These are phyloP conservation scores for Scedosporium dehoogii DNA, from an alignment of 2,329 filamentous ascomycete genomes.

Conservation along the genomic window DNA sequence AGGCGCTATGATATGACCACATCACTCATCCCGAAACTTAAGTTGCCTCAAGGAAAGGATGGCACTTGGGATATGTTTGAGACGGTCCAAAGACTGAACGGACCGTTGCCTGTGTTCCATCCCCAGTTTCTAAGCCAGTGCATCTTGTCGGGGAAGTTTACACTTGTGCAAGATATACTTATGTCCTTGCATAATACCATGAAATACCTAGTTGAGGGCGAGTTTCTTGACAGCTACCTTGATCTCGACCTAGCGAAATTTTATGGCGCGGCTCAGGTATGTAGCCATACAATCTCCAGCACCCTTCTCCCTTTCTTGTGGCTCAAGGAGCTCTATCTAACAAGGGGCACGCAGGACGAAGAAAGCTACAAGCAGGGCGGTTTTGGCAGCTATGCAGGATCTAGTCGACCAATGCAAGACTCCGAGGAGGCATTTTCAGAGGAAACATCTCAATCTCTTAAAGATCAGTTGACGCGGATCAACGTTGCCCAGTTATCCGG, in stretches of 20 bases:
- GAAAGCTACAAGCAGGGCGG: slow-evolving; percentile 15
- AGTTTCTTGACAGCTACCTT: slow-evolving; percentile 68
- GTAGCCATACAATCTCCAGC: neutral
- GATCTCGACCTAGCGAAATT: slow-evolving; percentile 55
- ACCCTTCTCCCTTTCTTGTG: neutral
- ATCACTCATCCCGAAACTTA: slow-evolving; percentile 43
- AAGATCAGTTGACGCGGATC: slow-evolving; percentile 64
- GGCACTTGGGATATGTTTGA: slow-evolving; percentile 65
- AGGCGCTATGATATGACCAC: slow-evolving; percentile 59
- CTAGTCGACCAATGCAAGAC: slow-evolving; percentile 19
- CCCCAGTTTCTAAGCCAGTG: slow-evolving; percentile 85
- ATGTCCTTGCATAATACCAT: slow-evolving; percentile 63
- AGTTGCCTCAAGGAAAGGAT: slow-evolving; percentile 36
- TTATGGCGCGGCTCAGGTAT: slow-evolving; percentile 29
- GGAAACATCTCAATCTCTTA: slow-evolving; percentile 57
- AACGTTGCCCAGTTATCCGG: slow-evolving; percentile 72
- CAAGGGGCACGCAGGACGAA: slow-evolving; percentile 16
- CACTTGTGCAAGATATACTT: slow-evolving; percentile 62
- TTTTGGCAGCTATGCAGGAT: slow-evolving; percentile 13
- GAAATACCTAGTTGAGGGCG: slow-evolving; percentile 76
- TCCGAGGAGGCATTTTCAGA: slow-evolving; percentile 59
- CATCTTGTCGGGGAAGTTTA: slow-evolving; percentile 68
- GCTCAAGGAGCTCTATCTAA: neutral
- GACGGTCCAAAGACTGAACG: slow-evolving; percentile 74
- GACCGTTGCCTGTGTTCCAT: slow-evolving; percentile 81